Evolutionary conservation across 2,329 filamentous ascomycete genomes (phyloP).

Genomic region (Botrytis medusae): DNA sequence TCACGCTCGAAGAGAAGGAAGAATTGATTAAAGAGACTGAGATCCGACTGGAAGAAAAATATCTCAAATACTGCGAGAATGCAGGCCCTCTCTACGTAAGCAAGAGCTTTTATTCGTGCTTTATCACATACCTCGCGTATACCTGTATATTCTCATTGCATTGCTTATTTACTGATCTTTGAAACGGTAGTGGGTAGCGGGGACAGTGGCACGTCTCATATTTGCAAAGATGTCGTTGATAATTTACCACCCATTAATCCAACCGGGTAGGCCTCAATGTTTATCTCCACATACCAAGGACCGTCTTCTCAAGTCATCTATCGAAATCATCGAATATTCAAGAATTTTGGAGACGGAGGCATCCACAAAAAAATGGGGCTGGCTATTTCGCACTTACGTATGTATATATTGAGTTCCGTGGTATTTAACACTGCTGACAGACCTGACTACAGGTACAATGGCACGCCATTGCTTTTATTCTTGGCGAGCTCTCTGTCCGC

Average conservation of each 20-base stretch:
- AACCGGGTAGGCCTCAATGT: conserved; percentile 34
- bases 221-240: conserved; percentile 44
- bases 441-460: conserved; percentile 40
- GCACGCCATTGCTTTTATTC: conserved; percentile 47
- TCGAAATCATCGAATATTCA: conserved; percentile 46
- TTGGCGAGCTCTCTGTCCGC: conserved; percentile 43
- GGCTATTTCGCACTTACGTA: conserved; percentile 43
- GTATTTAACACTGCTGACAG: neutral
- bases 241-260: conserved; percentile 40
- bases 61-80: conserved; percentile 41
- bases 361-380: conserved; percentile 45
- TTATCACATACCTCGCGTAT: neutral
- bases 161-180: conserved; percentile 5
- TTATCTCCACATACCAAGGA: conserved; percentile 41
- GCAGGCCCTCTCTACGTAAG: conserved; percentile 45
- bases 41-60: conserved; percentile 36
- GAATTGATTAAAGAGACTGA: conserved; percentile 37
- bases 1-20: conserved; percentile 39
- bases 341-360: conserved; percentile 42
- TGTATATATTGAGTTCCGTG: neutral
- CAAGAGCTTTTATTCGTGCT: neutral
- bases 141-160: neutral
- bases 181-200: conserved; percentile 46
- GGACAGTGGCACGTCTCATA: conserved; percentile 44
- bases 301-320: conserved; percentile 42